Base-by-base conservation (phyloP, 2,329 filamentous ascomycete genomes). In the Colletotrichum zoysiae region DNA sequence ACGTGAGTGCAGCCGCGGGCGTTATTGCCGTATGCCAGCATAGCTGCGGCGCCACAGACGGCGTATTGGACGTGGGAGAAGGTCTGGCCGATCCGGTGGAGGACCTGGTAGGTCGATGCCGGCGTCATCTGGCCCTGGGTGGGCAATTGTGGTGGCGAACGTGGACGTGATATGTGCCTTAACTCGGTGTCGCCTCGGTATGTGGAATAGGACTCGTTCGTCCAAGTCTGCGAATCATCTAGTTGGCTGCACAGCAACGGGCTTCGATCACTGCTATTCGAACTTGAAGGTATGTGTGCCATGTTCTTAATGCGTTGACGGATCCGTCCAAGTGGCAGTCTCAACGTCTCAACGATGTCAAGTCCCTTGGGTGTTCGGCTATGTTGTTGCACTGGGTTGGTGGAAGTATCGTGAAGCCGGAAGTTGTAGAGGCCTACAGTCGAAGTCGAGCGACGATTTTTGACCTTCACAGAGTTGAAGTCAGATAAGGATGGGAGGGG, bases 11-110 rank as follows among this genome's bases (percentile, higher is more conserved):
- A 79, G 7, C 56, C 67, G 8, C 79, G 76, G 9, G 69, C 72
- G 5, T 75, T 62, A 71, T 80, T 83, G 58, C 85, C 86, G 78
- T 86, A 84, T 58, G 83, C 80, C 3, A 79, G 75, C 71, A 88
- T 79, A 16, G 85, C 85, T 0, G 81, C 81, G 30, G 81, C 78
- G 30, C 87, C 87, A 74, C 79, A 81, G 53, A 89, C 80, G 14
- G 83, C 83, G 76, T 86, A 88, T 26, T 80, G 82, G 1, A 85
- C 80, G 75, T 86, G 82, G 23, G 76, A 74, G 26, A 89, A 80
- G 5, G 80, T 77, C 0, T 62, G 59, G 68, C 83, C 80, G 53
- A 88, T 75, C n/a, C 55, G 63, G 35, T 70, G 44, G 73, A 87
- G 81, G 38, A 86, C 76, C 58, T 83, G 79, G 16, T 67, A 70